A percentile compares a stretch with the other conserved stretches of the same genome.
phyloP scores from a whole-genome alignment of 1,284 basidiomycete genomes.

The Cystobasidium sp. region DNA sequence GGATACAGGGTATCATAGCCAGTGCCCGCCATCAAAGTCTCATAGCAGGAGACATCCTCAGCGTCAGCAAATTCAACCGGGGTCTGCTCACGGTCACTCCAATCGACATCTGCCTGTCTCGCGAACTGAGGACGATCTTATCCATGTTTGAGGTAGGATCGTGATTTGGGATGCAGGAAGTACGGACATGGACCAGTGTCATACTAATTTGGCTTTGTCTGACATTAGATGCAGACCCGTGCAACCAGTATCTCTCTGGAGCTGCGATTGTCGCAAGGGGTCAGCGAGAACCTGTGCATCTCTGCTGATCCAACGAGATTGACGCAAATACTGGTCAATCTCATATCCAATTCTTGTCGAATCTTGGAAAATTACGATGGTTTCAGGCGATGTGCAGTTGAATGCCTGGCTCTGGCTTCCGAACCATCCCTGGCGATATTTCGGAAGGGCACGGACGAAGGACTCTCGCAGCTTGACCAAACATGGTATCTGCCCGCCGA shows the following conservation, averaged over 20 bases:
- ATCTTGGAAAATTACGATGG: constrained; percentile 36
- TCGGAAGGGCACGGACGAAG: constrained; percentile 19
- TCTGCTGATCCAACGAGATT: constrained; percentile 49
- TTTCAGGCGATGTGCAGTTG: constrained; percentile 17
- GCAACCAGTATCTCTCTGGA: constrained; percentile 18
- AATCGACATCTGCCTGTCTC: constrained; percentile 24
- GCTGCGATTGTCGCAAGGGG: neutral
- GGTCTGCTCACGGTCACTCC: constrained; percentile 42
- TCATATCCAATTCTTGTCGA: constrained; percentile 48
- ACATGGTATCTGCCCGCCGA: neutral
- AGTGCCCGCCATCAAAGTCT: constrained; percentile 41
- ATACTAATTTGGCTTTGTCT: too few species aligned
- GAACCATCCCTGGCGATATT: constrained; percentile 24
- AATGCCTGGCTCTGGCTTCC: neutral
- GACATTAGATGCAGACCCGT: constrained; percentile 30
- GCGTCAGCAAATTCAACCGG: constrained; percentile 38
- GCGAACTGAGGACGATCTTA: constrained; percentile 30
- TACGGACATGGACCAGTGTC: neutral
- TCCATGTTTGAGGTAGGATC: constrained; percentile 33
- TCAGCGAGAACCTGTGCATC: constrained; percentile 17
- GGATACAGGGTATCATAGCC: constrained; percentile 39
- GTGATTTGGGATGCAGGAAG: neutral
- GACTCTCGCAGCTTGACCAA: neutral
- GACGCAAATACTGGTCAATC: constrained; percentile 50
- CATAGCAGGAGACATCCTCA: constrained; percentile 40